phyloP scores from a whole-genome alignment of 2,329 filamentous ascomycete genomes.

The Diaporthe longicolla region DNA sequence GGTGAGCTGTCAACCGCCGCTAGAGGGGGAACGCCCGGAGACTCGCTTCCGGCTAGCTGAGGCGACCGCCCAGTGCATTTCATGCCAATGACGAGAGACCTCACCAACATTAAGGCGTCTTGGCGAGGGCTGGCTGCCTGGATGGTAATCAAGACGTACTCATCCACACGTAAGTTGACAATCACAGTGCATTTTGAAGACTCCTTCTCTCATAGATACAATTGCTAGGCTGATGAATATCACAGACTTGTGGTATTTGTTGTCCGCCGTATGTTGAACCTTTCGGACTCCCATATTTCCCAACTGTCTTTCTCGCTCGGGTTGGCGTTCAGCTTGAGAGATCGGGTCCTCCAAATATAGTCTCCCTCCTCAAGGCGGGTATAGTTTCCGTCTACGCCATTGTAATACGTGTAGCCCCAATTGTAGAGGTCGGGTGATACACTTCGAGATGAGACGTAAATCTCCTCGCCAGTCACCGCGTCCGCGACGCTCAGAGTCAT shows the following conservation, averaged over 20 bases:
- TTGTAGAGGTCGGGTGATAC: neutral
- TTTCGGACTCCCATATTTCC: neutral
- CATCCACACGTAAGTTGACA: too few relatives aligned
- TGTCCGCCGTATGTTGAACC: neutral
- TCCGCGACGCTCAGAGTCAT: neutral
- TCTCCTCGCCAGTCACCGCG: neutral
- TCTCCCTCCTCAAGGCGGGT: neutral
- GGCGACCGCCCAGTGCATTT: neutral
- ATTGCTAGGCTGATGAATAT: neutral
- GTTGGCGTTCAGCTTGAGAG: neutral
- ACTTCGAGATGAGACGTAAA: neutral
- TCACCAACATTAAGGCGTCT: neutral
- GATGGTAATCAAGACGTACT: neutral
- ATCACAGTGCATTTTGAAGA: too few relatives aligned
- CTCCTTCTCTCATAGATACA: neutral
- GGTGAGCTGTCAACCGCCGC: constrained; percentile 22
- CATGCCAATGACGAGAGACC: constrained; percentile 10
- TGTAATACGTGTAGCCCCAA: neutral
- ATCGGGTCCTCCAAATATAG: neutral
- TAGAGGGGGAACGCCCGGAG: neutral
- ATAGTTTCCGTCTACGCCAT: neutral
- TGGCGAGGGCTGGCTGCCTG: neutral
- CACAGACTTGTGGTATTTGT: neutral
- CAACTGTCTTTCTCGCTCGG: neutral
- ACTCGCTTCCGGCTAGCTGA: neutral